Evolutionary conservation across 352 stramenopile genomes (phyloP), one percentile per base, ranked within the genome.

Genomic region (Globisporangium paroecandrum): DNA sequence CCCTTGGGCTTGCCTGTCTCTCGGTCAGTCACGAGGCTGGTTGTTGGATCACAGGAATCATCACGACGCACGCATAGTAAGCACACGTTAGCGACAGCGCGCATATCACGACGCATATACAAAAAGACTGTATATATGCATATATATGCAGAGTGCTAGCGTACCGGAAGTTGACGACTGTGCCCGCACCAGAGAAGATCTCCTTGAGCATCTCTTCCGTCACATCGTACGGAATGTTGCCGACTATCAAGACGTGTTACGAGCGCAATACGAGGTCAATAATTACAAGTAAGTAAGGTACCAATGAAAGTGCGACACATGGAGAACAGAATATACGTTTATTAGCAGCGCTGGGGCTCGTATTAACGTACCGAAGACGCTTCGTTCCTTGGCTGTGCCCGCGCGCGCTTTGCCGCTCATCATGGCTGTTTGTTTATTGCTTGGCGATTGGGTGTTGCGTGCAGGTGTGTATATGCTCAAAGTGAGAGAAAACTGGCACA

Each of bases 161-260:
- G 59, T 51, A 95, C 87, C 87, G 82, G 64, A 95, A 95, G 68
- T 92, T 95, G 62, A 95, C 69, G 58, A 95, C 87, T 7, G 82
- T 86, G 27, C 87, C 87, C 15, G 85, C 87, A 60, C 90, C 85
- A 10, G 87, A 94, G 76, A 95, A 95, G 61, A 95, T 90, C 70
- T 95, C 85, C 68, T 89, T 89, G 46, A 95, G 85, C 84, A 85
- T 85, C 10, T 95, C 87, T 55, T 95, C 87, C 13, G 87, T 91
- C 53, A 95, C 87, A 82, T 95, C 87, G 71, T 95, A 95, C 56
- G 87, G 87, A 59, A 95, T 95, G 71, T 95, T 95, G 66, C 87
- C 87, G 51, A 95, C 87, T 95, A 34, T 36, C n/a, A 20, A 32
- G 4, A 22, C 46, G 55, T 9, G 43, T 61, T 47, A 32, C 32